Evolutionary conservation across 2,329 filamentous ascomycete species (phyloP).

Genomic region (Colletotrichum camelliae): DNA sequence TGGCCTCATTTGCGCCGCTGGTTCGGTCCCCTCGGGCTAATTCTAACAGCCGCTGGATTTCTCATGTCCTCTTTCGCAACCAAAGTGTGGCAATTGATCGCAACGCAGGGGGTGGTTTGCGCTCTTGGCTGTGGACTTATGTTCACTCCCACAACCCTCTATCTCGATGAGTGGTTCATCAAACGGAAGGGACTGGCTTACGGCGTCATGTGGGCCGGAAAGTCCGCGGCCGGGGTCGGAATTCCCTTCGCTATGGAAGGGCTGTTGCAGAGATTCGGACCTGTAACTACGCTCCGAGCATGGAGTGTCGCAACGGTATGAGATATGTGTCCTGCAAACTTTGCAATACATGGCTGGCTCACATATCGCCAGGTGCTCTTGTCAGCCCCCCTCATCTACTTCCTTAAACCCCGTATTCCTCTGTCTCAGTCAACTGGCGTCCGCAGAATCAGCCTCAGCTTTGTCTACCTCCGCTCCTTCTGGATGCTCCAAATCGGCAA

Average conservation of each 20-base stretch:
- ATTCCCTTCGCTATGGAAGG: not conserved
- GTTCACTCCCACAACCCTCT: not conserved
- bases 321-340: too few relatives aligned
- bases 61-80: not conserved
- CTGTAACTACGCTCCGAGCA: rapidly evolving
- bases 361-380: rapidly evolving
- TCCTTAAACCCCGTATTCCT: not conserved
- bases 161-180: not conserved
- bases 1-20: not conserved
- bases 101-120: not conserved
- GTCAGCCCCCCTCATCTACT: not conserved
- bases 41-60: rapidly evolving
- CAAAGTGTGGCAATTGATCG: not conserved
- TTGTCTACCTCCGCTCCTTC: not conserved
- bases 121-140: not conserved
- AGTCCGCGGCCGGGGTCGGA: not conserved
- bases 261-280: rapidly evolving
- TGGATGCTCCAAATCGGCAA: not conserved
- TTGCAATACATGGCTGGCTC: not conserved
- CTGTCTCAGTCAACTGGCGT: not conserved
- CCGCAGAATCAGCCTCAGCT: not conserved
- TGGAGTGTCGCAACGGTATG: not conserved
- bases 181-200: not conserved
- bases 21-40: not conserved
- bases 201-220: not conserved